phyloP scores from a whole-genome alignment of 2,329 filamentous ascomycete species.

The Fusarium ramigenum region DNA sequence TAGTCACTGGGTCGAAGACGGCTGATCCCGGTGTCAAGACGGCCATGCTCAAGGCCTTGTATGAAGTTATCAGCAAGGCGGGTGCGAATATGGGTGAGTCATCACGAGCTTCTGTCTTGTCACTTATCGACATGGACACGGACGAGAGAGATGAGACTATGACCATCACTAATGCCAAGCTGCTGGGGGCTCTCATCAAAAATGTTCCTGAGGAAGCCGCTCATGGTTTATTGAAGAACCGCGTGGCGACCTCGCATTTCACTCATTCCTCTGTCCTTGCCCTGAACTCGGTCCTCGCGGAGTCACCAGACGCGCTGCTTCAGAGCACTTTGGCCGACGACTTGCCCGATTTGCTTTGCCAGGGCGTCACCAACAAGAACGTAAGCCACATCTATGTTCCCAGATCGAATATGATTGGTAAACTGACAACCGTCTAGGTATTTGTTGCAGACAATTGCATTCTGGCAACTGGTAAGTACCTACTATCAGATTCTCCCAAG shows the following conservation, averaged over 20 bases:
- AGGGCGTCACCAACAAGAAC: slow-evolving; percentile 80
- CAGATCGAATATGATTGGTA: neutral
- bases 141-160: slow-evolving; percentile 80
- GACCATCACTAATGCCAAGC: slow-evolving; percentile 88
- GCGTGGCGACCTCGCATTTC: slow-evolving; percentile 81
- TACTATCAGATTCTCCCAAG: slow-evolving; percentile 75
- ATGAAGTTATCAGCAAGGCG: slow-evolving; percentile 95
- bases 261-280: slow-evolving; percentile 83
- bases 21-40: slow-evolving; percentile 84
- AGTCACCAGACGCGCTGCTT: slow-evolving; percentile 77
- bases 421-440: slow-evolving; percentile 57
- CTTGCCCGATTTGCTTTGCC: slow-evolving; percentile 77
- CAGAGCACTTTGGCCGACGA: slow-evolving; percentile 75
- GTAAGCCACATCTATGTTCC: slow-evolving; percentile 59
- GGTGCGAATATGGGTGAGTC: slow-evolving; percentile 94
- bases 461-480: slow-evolving; percentile 88
- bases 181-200: slow-evolving; percentile 89
- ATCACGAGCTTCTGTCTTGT: slow-evolving; percentile 85
- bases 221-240: slow-evolving; percentile 66
- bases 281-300: slow-evolving; percentile 87
- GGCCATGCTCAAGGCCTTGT: slow-evolving; percentile 96
- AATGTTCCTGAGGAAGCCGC: slow-evolving; percentile 81
- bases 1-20: slow-evolving; percentile 96
- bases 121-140: slow-evolving; percentile 85
- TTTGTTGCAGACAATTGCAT: slow-evolving; percentile 90